Evolutionary conservation across 371 early-diverging fungal species (phyloP), one percentile per base, ranked within the genome.

Genomic region (Capniomyces stellatus): DNA sequence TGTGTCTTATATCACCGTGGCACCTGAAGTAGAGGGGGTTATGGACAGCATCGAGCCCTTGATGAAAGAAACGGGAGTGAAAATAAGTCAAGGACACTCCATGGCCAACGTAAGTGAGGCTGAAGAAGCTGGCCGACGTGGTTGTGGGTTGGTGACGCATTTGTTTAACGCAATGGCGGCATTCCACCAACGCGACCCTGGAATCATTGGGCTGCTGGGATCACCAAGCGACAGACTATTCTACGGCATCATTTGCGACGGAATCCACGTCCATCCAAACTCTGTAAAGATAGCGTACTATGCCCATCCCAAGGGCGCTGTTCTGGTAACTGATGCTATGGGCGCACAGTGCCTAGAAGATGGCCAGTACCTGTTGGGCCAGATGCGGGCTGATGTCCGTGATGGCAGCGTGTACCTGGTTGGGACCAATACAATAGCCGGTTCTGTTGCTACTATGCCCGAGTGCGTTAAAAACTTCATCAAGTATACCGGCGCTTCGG

Each of bases 181-280:
- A 62, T 85, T 85, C 63, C 83, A 84, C 66, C 85, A 85, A 66
- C 79, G 85, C 52, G 83, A 85, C 58, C 84, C 85, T 10, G 83
- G 82, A 53, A 70, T 84, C 55, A 76, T 84, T 50, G 85, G 85
- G 27, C 62, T 84, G 12, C 64, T 85, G 29, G 84, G 84, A 21
- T 72, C 79, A 0, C 54, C 59, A 1, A 61, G 64, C 28, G 63
- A 70, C 21, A 75, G 82, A 30, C 82, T 83, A 6, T 82, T 75
- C 69, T 85, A 82, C 60, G 85, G 85, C 21, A 64, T 83, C 54
- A 85, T 85, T 58, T 82, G 82, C 55, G 83, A 83, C 57, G 83
- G 85, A 46, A 73, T 82, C 49, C 84, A 83, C 57, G 83, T 81
- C 3, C 83, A 85, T 58, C 85, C 84, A 23, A 82, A 84, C 64